Evolutionary conservation across 108 stramenopile genomes (phyloP).

Genomic region (Fragilariopsis cylindrus): DNA sequence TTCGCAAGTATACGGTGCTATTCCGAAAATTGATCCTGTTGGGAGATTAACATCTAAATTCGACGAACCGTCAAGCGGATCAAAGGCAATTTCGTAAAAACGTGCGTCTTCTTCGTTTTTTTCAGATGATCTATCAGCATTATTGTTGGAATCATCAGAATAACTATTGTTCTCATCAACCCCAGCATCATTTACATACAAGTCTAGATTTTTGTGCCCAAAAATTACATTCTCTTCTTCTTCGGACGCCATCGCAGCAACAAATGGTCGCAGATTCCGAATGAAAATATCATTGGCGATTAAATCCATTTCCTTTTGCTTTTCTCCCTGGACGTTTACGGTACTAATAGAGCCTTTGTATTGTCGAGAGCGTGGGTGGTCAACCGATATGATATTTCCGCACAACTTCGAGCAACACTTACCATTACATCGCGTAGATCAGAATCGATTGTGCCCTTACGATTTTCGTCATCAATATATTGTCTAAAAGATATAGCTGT

Average conservation of each 20-base stretch:
- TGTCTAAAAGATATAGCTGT: neutral
- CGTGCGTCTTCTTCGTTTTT: neutral
- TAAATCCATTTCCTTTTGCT: conserved; percentile 68
- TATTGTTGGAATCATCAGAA: neutral
- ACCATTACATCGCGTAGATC: neutral
- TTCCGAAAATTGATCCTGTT: conserved; percentile 68
- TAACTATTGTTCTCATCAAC: no score
- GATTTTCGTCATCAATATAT: neutral
- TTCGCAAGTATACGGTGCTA: conserved; percentile 21
- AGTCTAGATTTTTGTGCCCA: conserved; percentile 32
- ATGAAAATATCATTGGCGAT: conserved; percentile 67
- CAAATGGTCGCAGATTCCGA: conserved; percentile 35
- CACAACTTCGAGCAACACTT: neutral
- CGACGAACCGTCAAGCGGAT: conserved; percentile 73
- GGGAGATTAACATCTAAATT: conserved; percentile 79
- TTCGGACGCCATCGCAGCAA: conserved; percentile 58
- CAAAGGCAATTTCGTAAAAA: conserved; percentile 66
- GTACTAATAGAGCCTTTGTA: neutral
- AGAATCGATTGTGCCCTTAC: conserved; percentile 2
- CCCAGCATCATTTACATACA: no score
- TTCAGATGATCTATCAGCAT: neutral
- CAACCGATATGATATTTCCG: conserved; percentile 6
- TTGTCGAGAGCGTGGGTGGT: neutral
- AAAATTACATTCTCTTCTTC: conserved; percentile 67
- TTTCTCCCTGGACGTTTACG: conserved; percentile 29